Conservation (phyloP, 768 basidiomycete species). For the Botryobasidium botryosum region DNA sequence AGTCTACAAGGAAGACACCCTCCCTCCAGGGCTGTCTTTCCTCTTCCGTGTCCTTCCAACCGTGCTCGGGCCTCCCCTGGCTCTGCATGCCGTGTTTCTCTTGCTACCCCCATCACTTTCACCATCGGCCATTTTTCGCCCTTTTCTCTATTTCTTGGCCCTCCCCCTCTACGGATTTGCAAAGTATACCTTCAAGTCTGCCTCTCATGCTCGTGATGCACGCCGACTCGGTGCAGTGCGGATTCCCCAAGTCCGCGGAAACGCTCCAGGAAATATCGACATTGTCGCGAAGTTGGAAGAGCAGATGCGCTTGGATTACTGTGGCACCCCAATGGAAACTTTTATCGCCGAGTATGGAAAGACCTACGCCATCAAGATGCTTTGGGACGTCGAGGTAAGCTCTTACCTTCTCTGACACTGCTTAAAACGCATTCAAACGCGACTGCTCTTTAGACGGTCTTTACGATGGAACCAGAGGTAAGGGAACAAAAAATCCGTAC, state of each 20-base stretch:
- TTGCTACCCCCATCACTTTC: too few species aligned
- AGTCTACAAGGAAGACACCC: too few species aligned
- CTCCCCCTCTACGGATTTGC: background rate
- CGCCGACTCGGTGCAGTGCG: background rate
- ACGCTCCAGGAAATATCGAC: conserved; percentile 25
- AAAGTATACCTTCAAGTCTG: background rate
- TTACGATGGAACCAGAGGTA: conserved; percentile 27
- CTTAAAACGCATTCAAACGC: conserved; percentile 16
- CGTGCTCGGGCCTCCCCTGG: background rate
- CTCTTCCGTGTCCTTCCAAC: background rate
- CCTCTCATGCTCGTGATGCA: background rate
- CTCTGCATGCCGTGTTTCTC: too few species aligned
- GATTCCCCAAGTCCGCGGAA: conserved; percentile 21
- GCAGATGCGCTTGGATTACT: conserved; percentile 17
- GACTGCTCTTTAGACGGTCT: background rate
- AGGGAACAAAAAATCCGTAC: too few species aligned
- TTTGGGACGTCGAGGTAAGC: conserved; percentile 8
- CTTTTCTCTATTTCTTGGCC: background rate
- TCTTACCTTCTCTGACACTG: background rate
- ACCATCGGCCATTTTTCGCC: background rate
- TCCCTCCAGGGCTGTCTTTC: background rate
- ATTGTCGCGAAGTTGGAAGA: conserved; percentile 15
- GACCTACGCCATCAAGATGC: conserved; percentile 11
- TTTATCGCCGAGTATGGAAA: conserved; percentile 18
- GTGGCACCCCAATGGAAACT: conserved; percentile 18